Percentiles rank a stretch among this genome's conserved stretches.
These are phyloP conservation scores for Melampsora allii-populina DNA, from an alignment of 1,284 basidiomycete species.

Conservation along the genomic window DNA sequence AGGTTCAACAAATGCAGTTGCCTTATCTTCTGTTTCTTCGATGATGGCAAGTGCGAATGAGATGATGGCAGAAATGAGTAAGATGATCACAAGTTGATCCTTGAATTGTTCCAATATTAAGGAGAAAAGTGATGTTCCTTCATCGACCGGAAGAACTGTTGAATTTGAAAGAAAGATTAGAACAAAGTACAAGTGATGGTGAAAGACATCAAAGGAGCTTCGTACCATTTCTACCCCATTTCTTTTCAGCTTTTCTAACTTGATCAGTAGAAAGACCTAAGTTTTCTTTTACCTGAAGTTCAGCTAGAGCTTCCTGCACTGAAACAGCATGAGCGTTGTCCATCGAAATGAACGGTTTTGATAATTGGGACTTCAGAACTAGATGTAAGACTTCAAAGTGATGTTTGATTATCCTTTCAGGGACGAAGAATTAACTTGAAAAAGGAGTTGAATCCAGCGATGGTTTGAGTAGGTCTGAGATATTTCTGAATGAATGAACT, in stretches of 20 bases:
- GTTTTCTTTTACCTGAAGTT: slow-evolving; percentile 45
- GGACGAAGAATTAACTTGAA: no score
- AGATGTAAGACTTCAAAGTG: no score
- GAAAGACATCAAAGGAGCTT: neutral
- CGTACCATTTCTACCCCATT: slow-evolving; percentile 79
- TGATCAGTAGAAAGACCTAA: slow-evolving; percentile 44
- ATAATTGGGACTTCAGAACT: no score
- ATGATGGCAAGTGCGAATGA: slow-evolving; percentile 84
- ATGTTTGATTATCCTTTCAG: no score
- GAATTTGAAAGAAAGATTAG: slow-evolving; percentile 53
- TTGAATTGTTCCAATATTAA: slow-evolving; percentile 97
- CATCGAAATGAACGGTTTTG: slow-evolving; percentile 25
- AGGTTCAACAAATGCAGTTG: slow-evolving; percentile 83
- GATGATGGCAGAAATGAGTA: slow-evolving; percentile 82
- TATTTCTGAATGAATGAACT: no score
- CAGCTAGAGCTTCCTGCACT: slow-evolving; percentile 45
- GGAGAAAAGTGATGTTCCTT: slow-evolving; percentile 76
- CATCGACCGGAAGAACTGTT: slow-evolving; percentile 71
- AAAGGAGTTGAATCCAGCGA: no score
- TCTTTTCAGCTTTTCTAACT: slow-evolving; percentile 30
- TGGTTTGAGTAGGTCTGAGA: no score
- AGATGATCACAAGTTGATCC: slow-evolving; percentile 87
- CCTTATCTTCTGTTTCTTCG: slow-evolving; percentile 66
- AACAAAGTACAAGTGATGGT: neutral
- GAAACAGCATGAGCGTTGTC: slow-evolving; percentile 46